Evolutionary conservation across 2,329 filamentous ascomycete species (phyloP), one percentile per base, ranked within the genome.

Genomic region (Aureobasidium mangrovei): DNA sequence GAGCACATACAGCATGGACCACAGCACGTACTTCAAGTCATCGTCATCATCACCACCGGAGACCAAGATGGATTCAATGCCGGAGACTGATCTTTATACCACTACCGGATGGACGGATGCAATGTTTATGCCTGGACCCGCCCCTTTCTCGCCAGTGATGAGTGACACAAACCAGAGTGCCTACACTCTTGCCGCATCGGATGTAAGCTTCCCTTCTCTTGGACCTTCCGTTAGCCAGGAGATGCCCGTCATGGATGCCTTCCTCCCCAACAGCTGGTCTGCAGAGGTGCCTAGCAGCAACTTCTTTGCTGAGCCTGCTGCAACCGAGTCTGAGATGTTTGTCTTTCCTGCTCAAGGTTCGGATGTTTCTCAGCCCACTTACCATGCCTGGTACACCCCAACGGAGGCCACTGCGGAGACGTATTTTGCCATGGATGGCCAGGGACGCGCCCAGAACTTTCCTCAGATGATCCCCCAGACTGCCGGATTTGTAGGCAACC

Each of bases 1-100:
- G 58, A 67, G 67, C 57, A 46, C 56, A 42, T 69, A 65, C 63
- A 70, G 68, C 62, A 71, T 72, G 69, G 58, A 60, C 27, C 69
- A 72, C 61, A 71, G 68, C 60, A 64, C 67, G 56, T 71, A 72
- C 56, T 66, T 33, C 35, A 7, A 42, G 56, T 31, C 54, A 60
- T 53, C 40, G 42, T 58, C 55, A 26, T 61, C 59, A 51, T 51
- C 47, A 42, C 66, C 47, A 42, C 66, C 68, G 60, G 66, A 70
- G 9, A 62, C 57, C 57, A 63, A 61, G 58, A 62, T 59, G 57
- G 65, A 61, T 51, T 62, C 64, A 27, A 67, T 68, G 49, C 59
- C 65, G 51, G 61, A 61, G 49, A 61, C 62, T 56, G 64, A 63
- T 40, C 60, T 68, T 6, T 68, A 66, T 58, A 28, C 51, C 26